phyloP scores from a whole-genome alignment of 306 rosid genomes.

The Begonia peltatifolia region DNA sequence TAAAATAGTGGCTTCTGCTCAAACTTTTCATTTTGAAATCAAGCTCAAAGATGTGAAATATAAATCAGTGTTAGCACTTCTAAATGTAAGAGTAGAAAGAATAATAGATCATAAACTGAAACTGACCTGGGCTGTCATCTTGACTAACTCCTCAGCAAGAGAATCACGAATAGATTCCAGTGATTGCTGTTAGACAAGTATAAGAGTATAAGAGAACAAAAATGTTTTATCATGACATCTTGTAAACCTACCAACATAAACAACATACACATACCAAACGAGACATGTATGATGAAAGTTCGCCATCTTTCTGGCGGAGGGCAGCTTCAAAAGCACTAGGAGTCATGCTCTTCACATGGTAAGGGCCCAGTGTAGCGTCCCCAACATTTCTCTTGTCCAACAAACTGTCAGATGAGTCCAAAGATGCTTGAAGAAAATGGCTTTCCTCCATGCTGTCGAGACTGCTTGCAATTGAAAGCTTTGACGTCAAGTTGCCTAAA shows the following conservation, averaged over 20 bases:
- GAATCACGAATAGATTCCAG: slow-evolving; percentile 95
- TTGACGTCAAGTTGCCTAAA: slow-evolving; percentile 67
- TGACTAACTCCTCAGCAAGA: slow-evolving; percentile 93
- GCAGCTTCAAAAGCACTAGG: slow-evolving; percentile 91
- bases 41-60: slow-evolving; percentile 10
- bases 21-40: slow-evolving; percentile 78
- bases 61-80: background rate
- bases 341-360: slow-evolving; percentile 90
- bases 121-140: slow-evolving; percentile 80
- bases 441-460: slow-evolving; percentile 94
- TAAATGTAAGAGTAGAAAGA: slow-evolving; percentile 1
- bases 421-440: slow-evolving; percentile 89
- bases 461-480: slow-evolving; percentile 79
- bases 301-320: slow-evolving; percentile 98
- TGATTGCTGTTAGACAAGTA: slow-evolving; percentile 43
- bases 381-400: slow-evolving; percentile 64
- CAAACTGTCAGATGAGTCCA: slow-evolving; percentile 64
- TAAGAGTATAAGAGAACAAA: background rate
- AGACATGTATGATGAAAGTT: slow-evolving; percentile 93
- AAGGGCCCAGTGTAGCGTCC: slow-evolving; percentile 67
- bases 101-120: slow-evolving; percentile 3
- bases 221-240: background rate
- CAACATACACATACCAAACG: slow-evolving; percentile 52
- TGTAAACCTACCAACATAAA: background rate
- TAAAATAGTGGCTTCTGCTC: slow-evolving; percentile 56